Percentiles rank a stretch among this genome's conserved stretches.
These are phyloP conservation scores for Anthoceros angustus DNA, from an alignment of 225 moss, liverwort and hornwort genomes.

Conservation along the genomic window DNA sequence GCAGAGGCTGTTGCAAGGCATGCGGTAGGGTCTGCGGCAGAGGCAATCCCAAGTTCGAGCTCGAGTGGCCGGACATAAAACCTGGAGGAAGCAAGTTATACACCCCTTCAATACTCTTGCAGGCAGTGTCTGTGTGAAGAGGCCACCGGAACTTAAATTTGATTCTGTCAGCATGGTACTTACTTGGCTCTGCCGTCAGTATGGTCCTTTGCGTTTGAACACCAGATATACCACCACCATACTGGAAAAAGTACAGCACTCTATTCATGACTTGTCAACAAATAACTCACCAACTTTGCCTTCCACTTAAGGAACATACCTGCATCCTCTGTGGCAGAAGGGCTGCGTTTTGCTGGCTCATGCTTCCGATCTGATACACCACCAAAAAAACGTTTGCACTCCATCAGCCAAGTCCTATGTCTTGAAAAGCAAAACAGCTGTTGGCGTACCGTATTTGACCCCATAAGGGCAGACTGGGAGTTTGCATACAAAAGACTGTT, in stretches of 20 bases:
- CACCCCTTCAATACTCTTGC: background rate
- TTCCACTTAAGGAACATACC: background rate
- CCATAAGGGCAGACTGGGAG: conserved; percentile 33
- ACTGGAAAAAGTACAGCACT: background rate
- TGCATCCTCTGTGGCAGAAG: conserved; percentile 53
- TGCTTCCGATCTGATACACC: conserved; percentile 20
- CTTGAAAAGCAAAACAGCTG: background rate
- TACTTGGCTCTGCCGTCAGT: background rate
- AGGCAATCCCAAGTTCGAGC: background rate
- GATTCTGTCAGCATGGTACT: background rate
- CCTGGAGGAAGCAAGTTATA: background rate
- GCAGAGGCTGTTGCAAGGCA: background rate
- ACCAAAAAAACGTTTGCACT: background rate
- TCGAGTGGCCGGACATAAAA: background rate
- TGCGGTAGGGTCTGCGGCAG: background rate
- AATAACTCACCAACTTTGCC: background rate
- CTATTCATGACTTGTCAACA: background rate
- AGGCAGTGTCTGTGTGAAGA: background rate
- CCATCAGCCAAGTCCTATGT: background rate
- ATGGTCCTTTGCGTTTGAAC: background rate
- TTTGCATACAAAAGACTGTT: conserved; percentile 40
- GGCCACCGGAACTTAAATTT: background rate
- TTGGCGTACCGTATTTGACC: conserved; percentile 29
- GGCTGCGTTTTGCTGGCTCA: conserved; percentile 54
- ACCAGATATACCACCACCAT: background rate